These are phyloP conservation scores for Fennellomyces sp. DNA, from an alignment of 371 early-diverging fungal genomes.

Conservation along the genomic window DNA sequence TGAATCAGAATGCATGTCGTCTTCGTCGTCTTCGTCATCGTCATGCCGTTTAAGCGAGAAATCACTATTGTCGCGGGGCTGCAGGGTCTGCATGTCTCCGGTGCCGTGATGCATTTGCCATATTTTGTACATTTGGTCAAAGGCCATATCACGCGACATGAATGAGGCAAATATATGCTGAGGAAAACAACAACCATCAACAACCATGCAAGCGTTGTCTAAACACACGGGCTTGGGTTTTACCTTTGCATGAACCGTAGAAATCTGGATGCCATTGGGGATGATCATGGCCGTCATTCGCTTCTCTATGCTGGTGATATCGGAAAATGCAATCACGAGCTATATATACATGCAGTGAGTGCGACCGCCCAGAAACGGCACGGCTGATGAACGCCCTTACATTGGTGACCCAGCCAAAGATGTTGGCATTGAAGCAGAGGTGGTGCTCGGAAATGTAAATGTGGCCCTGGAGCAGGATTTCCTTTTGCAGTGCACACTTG, in stretches of 20 bases:
- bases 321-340: constrained; percentile 75
- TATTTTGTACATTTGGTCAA: constrained; percentile 59
- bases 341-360: constrained; percentile 15
- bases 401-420: constrained; percentile 94
- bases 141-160: constrained; percentile 69
- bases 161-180: constrained; percentile 75
- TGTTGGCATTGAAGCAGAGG: constrained; percentile 93
- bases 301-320: constrained; percentile 79
- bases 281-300: constrained; percentile 78
- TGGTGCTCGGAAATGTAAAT: constrained; percentile 86
- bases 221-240: no score
- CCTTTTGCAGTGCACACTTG: constrained; percentile 91
- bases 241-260: constrained; percentile 63
- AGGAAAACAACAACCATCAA: no score
- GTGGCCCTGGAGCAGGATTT: constrained; percentile 91
- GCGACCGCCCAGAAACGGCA: no score
- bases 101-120: constrained; percentile 46
- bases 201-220: no score
- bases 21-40: neutral
- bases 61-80: neutral
- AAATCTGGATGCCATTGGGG: constrained; percentile 80
- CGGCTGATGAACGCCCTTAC: constrained; percentile 34
- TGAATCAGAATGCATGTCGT: neutral
- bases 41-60: neutral
- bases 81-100: neutral